phyloP scores from a whole-genome alignment of 1,284 basidiomycete species.

The Microbotryomycetes sp. region DNA sequence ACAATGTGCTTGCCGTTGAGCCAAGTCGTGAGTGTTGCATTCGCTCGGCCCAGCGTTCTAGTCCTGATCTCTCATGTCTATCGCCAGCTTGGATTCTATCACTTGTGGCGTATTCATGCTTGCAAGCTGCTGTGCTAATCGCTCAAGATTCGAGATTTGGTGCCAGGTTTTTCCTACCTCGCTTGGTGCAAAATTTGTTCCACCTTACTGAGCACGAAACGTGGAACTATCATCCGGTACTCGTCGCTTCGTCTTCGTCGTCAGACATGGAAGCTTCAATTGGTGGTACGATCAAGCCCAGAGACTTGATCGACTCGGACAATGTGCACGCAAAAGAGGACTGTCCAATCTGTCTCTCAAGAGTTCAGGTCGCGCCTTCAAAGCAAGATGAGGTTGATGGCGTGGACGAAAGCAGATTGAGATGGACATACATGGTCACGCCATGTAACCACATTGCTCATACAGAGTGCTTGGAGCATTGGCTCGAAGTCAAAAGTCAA shows the following conservation, averaged over 20 bases:
- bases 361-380: constrained; percentile 27
- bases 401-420: constrained; percentile 9
- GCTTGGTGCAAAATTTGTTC: neutral
- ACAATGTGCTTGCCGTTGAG: constrained; percentile 39
- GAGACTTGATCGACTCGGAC: constrained; percentile 19
- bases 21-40: constrained; percentile 28
- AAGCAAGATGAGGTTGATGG: constrained; percentile 18
- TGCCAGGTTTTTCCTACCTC: constrained; percentile 39
- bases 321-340: constrained; percentile 25
- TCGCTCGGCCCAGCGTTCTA: too few relatives aligned
- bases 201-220: constrained; percentile 19
- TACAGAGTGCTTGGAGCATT: constrained; percentile 37
- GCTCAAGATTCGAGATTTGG: constrained; percentile 35
- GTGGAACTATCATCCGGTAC: constrained; percentile 41
- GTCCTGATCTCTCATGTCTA: too few relatives aligned
- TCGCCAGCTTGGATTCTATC: constrained; percentile 35
- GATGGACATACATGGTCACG: constrained; percentile 28
- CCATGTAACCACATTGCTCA: constrained; percentile 39
- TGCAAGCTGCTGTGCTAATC: constrained; percentile 36
- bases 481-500: constrained; percentile 33
- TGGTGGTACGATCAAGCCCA: constrained; percentile 1
- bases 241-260: constrained; percentile 9
- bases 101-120: constrained; percentile 33
- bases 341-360: constrained; percentile 41
- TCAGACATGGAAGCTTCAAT: constrained; percentile 17